Evolutionary conservation across 2,329 filamentous ascomycete genomes (phyloP), one percentile per base, ranked within the genome.

Genomic region (Chaetoscypha palmicola): DNA sequence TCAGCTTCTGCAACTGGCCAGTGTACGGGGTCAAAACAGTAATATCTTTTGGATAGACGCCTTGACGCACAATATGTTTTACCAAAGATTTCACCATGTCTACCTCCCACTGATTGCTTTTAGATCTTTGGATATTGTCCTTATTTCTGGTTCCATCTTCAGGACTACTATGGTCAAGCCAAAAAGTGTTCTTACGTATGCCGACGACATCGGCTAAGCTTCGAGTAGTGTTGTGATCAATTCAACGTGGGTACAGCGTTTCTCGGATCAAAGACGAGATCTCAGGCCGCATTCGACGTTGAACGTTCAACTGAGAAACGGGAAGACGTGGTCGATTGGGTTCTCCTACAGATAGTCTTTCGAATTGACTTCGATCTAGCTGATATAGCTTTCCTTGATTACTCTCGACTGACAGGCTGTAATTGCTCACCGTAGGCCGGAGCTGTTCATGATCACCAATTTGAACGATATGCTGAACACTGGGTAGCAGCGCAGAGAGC

Each of bases 11-110:
- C 2, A 77, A 60, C 48, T 83, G 79, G 0, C 76, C 77, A 0
- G 71, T 60, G 46, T 84, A 83, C 0, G 79, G 79, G 0, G 83
- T 88, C 4, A 90, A 58, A 0, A 91, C 76, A 0, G 83, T 81
- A 46, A 90, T 84, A 2, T 88, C 79, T 0, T 67, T 68, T 0
- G 64, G 60, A 57, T 89, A 87, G 0, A 37, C 47, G 2, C 82
- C 82, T 56, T 89, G 83, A 0, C 71, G 68, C 4, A 83, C 66
- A 1, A 90, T 62, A 55, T 90, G 82, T 0, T 69, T 70, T 0
- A 87, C 77, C 0, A 89, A 61, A 0, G 75, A 72, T 5, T 69
- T 64, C 0, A 74, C 72, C 77, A 90, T 81, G 0, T 77, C 66
- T 0, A 82, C 67, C 55, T 90, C 84, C 58, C 68, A 81, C 0